Conservation (phyloP, 2,329 filamentous ascomycete species). For the Penicillium brevicompactum region DNA sequence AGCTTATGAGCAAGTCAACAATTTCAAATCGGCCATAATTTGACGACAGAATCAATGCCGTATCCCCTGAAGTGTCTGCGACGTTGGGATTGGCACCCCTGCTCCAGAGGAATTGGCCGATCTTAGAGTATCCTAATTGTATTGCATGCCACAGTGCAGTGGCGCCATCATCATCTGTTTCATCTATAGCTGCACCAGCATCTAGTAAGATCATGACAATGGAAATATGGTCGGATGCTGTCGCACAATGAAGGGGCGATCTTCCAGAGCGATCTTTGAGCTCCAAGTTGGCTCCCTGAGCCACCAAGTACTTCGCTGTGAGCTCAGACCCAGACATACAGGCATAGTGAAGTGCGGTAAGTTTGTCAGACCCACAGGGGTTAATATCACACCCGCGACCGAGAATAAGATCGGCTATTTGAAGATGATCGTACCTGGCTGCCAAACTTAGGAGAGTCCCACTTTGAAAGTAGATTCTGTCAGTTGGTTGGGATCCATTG, state of each 20-base stretch:
- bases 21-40: too few relatives aligned
- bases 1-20: background rate
- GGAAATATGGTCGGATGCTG: background rate
- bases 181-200: background rate
- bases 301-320: background rate
- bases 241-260: background rate
- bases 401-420: background rate
- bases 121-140: background rate
- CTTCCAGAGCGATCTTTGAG: background rate
- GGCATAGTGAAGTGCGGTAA: background rate
- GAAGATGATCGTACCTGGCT: background rate
- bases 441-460: background rate
- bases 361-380: too few relatives aligned
- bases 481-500: background rate
- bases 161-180: background rate
- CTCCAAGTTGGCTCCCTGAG: background rate
- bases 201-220: background rate
- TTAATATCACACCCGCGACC: background rate
- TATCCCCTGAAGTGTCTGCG: background rate
- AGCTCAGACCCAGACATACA: background rate
- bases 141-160: background rate
- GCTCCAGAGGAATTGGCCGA: background rate
- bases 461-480: background rate
- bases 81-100: background rate
- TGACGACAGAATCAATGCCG: background rate